Percentiles rank a stretch among this genome's conserved stretches.
Conservation (phyloP, 768 basidiomycete species). For the Boletellus emodensis region DNA sequence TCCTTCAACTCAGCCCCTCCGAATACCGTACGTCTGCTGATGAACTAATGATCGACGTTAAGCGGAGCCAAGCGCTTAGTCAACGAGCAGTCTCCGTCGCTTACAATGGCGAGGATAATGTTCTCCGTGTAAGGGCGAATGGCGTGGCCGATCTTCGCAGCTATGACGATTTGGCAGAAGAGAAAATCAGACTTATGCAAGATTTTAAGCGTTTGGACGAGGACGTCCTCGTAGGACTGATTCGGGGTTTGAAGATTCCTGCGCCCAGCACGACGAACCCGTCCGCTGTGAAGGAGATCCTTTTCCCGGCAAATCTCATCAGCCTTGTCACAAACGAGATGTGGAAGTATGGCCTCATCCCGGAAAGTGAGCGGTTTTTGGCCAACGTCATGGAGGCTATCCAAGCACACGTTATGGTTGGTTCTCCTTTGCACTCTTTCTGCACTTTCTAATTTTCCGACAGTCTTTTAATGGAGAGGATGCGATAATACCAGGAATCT, state of each 20-base stretch:
- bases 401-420: constrained; percentile 95
- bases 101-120: constrained; percentile 77
- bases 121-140: constrained; percentile 58
- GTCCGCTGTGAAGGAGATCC: constrained; percentile 92
- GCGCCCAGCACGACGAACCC: constrained; percentile 86
- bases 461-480: constrained; percentile 93
- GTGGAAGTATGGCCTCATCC: constrained; percentile 99
- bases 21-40: constrained; percentile 74
- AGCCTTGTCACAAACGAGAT: constrained; percentile 98
- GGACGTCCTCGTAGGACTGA: constrained; percentile 85
- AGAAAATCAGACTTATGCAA: constrained; percentile 92
- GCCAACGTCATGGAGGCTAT: constrained; percentile 99
- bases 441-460: constrained; percentile 4
- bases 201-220: constrained; percentile 88
- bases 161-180: constrained; percentile 88
- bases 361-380: constrained; percentile 95
- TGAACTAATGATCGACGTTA: constrained; percentile 71
- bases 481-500: constrained; percentile 92
- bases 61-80: constrained; percentile 64
- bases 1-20: constrained; percentile 54
- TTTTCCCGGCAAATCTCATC: constrained; percentile 98
- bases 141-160: constrained; percentile 69
- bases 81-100: constrained; percentile 88
- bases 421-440: constrained; percentile 27
- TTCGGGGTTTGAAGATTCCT: constrained; percentile 91